Base-by-base conservation (phyloP, 2,329 filamentous ascomycete species). In the Coleophoma cylindrospora region DNA sequence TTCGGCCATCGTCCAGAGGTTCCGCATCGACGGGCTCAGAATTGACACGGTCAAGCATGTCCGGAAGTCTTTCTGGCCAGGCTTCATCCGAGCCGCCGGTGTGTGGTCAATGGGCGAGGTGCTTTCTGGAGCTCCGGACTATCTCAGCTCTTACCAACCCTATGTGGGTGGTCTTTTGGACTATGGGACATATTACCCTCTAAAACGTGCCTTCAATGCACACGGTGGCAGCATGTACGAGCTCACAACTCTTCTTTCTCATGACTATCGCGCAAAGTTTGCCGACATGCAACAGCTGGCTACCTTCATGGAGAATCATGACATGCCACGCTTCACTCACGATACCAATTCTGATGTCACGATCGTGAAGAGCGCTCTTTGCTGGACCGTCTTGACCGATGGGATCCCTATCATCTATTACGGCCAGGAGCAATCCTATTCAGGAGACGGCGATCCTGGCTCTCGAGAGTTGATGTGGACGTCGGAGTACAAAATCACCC, bases 101-200 rank as follows among this genome's bases (percentile, higher is more conserved):
- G 76, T 83, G 4, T 84, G 80, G 63, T 70, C 72, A 3, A 70
- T 82, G 13, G 81, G 81, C 6, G 81, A 85, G 58, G 80, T 83
- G 3, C 73, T 82, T 68, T 70, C 21, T 66, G 69, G 2, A 68
- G 71, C 50, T 67, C 70, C 2, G 67, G 60, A 43, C 59, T 69
- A 22, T 9, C 43, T 43, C 14, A 50, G 40, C 43, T 14, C 70
- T 15, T 83, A 80, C 60, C 72, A 77, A 40, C 65, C 68, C 47
- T 62, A 72, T 49, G 73, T 83, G 68, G 70, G 71, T 12, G 79
- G 79, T n/a, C 65, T 84, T 40, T 66, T 84, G 53, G 81, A 84
- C 67, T 84, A 83, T 56, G 70, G 76, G 0, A 63, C 68, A 53
- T 77, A 69, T 19, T 45, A 50, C 13, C 40, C 48, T 33, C 34